Evolutionary conservation across 352 stramenopile genomes (phyloP).

Genomic region (Globisporangium emineosum): DNA sequence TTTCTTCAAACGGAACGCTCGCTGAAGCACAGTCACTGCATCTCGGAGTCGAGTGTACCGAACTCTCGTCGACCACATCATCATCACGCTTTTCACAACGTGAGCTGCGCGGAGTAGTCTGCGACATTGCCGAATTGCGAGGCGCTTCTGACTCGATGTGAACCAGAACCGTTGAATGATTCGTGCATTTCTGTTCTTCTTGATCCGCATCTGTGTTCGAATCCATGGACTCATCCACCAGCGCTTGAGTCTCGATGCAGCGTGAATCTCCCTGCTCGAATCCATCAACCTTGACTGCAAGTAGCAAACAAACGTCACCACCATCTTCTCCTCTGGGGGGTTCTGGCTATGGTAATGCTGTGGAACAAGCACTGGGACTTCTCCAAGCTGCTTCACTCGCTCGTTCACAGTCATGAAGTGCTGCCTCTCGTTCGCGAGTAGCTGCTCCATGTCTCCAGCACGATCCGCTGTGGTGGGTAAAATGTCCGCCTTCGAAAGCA

Average conservation of each 20-base stretch:
- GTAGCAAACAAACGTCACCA: conserved; percentile 94
- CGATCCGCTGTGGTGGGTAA: conserved; percentile 40
- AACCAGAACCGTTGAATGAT: conserved; percentile 81
- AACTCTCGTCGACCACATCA: conserved; percentile 24
- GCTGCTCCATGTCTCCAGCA: conserved; percentile 20
- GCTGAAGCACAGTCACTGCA: conserved; percentile 35
- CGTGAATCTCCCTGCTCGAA: conserved; percentile 92
- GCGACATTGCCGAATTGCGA: conserved; percentile 67
- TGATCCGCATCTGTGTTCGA: conserved; percentile 47
- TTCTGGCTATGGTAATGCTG: conserved; percentile 87
- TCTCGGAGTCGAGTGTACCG: conserved; percentile 27
- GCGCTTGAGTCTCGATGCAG: conserved; percentile 82
- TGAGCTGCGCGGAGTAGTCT: conserved; percentile 58
- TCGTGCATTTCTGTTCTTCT: conserved; percentile 52
- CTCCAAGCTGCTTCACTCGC: conserved; percentile 88
- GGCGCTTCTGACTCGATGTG: conserved; percentile 67
- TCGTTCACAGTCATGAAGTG: conserved; percentile 90
- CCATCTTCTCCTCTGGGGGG: conserved; percentile 91
- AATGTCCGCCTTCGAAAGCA: conserved; percentile 76
- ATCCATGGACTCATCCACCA: conserved; percentile 69
- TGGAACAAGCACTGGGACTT: conserved; percentile 89
- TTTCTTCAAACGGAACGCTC: conserved; percentile 25
- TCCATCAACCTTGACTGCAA: conserved; percentile 93
- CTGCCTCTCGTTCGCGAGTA: conserved; percentile 66
- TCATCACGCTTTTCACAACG: conserved; percentile 41